A percentile compares a stretch with the other conserved stretches of the same genome.
phyloP scores from a whole-genome alignment of 1,139 yeast species.

The Dujonia santamariae region DNA sequence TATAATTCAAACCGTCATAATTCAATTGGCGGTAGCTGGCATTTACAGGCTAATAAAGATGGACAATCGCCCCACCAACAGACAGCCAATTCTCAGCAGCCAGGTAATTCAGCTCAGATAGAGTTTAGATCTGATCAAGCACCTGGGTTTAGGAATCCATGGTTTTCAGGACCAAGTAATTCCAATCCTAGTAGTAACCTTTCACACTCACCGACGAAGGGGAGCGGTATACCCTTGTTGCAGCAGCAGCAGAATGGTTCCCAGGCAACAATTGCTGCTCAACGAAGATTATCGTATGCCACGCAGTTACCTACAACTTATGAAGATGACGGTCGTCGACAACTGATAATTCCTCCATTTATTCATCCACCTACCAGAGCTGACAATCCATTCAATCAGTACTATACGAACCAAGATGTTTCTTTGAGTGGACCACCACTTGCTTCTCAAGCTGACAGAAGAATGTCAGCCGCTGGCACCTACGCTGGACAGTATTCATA shows the following conservation, averaged over 20 bases:
- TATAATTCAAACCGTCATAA: slow-evolving; percentile 34
- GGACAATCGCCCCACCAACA: slow-evolving; percentile 14
- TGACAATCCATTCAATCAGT: slow-evolving; percentile 47
- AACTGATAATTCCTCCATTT: slow-evolving; percentile 24
- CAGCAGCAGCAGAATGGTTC: slow-evolving; percentile 32
- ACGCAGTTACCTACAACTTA: slow-evolving; percentile 52
- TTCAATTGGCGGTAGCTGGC: slow-evolving; percentile 45
- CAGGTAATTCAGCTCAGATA: slow-evolving; percentile 9
- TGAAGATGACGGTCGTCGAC: slow-evolving; percentile 33
- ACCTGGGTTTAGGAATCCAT: slow-evolving; percentile 45
- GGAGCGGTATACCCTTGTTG: slow-evolving; percentile 21
- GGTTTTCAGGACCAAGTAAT: slow-evolving; percentile 22
- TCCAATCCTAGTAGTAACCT: slow-evolving; percentile 10
- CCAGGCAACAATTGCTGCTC: slow-evolving; percentile 19
- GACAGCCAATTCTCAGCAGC: slow-evolving; percentile 11
- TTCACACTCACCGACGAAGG: slow-evolving; percentile 31
- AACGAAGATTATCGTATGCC: slow-evolving; percentile 39
- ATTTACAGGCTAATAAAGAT: slow-evolving; percentile 26
- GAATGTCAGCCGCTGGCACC: slow-evolving; percentile 42
- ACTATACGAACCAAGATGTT: slow-evolving; percentile 42
- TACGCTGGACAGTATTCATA: slow-evolving; percentile 11
- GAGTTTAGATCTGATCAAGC: slow-evolving; percentile 7
- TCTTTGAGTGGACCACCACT: slow-evolving; percentile 15
- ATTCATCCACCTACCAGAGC: slow-evolving; percentile 48
- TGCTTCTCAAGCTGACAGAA: slow-evolving; percentile 24